Evolutionary conservation across 2,329 filamentous ascomycete genomes (phyloP), one percentile per base, ranked within the genome.

Genomic region (Paecilomyces dactylethromorphus): DNA sequence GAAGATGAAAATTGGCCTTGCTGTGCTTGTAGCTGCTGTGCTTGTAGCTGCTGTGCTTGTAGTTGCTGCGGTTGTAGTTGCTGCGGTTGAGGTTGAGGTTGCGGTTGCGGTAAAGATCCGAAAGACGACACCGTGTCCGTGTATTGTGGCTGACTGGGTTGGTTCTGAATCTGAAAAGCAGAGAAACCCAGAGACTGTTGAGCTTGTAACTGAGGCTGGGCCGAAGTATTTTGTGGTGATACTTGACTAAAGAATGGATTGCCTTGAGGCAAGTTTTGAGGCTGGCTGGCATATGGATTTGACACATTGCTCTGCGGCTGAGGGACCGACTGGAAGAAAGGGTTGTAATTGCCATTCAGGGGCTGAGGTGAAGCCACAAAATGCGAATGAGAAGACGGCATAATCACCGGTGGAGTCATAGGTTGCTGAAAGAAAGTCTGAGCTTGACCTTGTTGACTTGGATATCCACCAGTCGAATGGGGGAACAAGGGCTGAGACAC

Each of bases 401-500:
- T 64, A 10, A 71, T 69, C 21, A 74, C 71, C 4, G 77, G 76
- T n/a, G 78, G 77, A 0, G 78, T 78, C 60, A 76, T 74, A 13
- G 76, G 69, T 54, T 76, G 75, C 60, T 78, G 78, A 31, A 73
- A 72, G 32, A 69, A 66, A 55, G 71, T 62, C 58, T 78, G 75
- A 56, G 71, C 62, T 22, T 76, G 71, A 39, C 71, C 68, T 58
- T 77, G 75, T 57, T 76, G 74, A 55, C 66, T 72, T 7, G 77
- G 74, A 65, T 80, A 82, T 58, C 79, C 89, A 57, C 89, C 89
- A 1, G 90, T 92, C 57, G 87, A 86, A 67, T 92, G 86, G 7
- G 90, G 88, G 70, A 92, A 92, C 31, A 92, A 78, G 39, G 84
- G 84, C 64, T 86, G 85, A 10, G 84, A 85, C 1, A 96, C 77